Evolutionary conservation across 176 grass and related monocot species (phyloP), one percentile per base, ranked within the genome.

Genomic region (Ensete glaucum): DNA sequence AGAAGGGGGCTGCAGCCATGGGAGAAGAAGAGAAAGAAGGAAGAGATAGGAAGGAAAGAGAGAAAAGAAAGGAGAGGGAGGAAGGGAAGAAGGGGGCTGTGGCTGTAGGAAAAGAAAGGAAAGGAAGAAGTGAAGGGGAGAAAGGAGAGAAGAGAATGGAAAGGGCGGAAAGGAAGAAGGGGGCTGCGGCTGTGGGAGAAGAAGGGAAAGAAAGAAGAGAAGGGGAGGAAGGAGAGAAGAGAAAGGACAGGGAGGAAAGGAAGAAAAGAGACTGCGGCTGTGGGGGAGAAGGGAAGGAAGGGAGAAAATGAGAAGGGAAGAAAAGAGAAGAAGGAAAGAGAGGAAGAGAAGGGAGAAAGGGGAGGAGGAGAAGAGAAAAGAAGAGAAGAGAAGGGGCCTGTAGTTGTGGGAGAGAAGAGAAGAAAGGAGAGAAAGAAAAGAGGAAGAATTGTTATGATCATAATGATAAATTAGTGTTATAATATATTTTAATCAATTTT

Each of bases 251-350:
- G 74, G 69, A 9, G 49, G 63, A 22, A 62, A 0, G 73, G 8
- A 63, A 64, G 62, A 64, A 14, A 48, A 70, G 86, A 82, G 70
- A 81, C 54, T 50, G 34, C 56, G 57, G 82, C 7, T 81, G 68
- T 81, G 70, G 63, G 69, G n/a, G 51, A 76, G 8, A 50, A 56
- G 34, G 53, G 9, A 52, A 51, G 21, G 2, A 70, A 74, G 82
- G 74, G 70, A 78, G 68, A 51, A 71, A 79, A 85, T 65, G n/a
- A 9, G 62, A 16, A 22, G 62, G 62, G 24, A 65, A 1, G 8
- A 22, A 20, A 64, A 11, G 17, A 19, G 13, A 15, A 20, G 16
- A 65, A 13, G 2, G 27, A 2, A 29, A 29, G 27, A 29, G 2
- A 29, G 27, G 27, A 29, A 29, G 27, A 29, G 24, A 24, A 24